These are phyloP conservation scores for Ustilago vetiveriae DNA, from an alignment of 1,284 basidiomycete genomes.

Conservation along the genomic window DNA sequence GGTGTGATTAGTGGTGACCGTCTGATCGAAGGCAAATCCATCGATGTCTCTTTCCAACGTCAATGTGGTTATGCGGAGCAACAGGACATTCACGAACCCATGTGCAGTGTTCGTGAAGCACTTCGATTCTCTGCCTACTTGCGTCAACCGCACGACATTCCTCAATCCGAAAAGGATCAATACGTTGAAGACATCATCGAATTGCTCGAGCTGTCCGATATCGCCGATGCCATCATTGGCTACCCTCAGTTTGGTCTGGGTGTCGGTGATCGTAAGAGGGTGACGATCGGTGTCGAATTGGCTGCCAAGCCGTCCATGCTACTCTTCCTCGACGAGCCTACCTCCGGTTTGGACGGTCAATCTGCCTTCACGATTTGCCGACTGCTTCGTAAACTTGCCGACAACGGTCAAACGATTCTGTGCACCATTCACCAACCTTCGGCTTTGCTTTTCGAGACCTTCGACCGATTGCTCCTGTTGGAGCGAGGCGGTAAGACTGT, in stretches of 20 bases:
- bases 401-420: slow-evolving; percentile 78
- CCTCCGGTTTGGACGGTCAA: slow-evolving; percentile 86
- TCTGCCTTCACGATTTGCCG: slow-evolving; percentile 85
- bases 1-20: slow-evolving; percentile 83
- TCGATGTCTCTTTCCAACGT: slow-evolving; percentile 79
- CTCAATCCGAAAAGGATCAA: slow-evolving; percentile 78
- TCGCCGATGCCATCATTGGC: slow-evolving; percentile 78
- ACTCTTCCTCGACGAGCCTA: slow-evolving; percentile 70
- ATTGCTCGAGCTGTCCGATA: slow-evolving; percentile 79
- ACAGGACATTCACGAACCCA: slow-evolving; percentile 84
- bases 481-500: slow-evolving; percentile 68
- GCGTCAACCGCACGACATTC: slow-evolving; percentile 77
- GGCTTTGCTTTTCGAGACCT: slow-evolving; percentile 74
- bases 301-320: slow-evolving; percentile 80
- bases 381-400: slow-evolving; percentile 81
- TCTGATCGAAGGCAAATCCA: slow-evolving; percentile 78
- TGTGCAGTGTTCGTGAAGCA: slow-evolving; percentile 84
- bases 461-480: slow-evolving; percentile 72
- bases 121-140: slow-evolving; percentile 82
- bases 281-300: slow-evolving; percentile 77
- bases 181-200: slow-evolving; percentile 82
- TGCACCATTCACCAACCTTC: slow-evolving; percentile 76
- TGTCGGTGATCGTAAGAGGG: slow-evolving; percentile 76
- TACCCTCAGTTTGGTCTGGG: slow-evolving; percentile 70
- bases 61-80: slow-evolving; percentile 77